phyloP scores from a whole-genome alignment of 1,284 basidiomycete genomes.

The Microbotryum lychnidis-dioicae region DNA sequence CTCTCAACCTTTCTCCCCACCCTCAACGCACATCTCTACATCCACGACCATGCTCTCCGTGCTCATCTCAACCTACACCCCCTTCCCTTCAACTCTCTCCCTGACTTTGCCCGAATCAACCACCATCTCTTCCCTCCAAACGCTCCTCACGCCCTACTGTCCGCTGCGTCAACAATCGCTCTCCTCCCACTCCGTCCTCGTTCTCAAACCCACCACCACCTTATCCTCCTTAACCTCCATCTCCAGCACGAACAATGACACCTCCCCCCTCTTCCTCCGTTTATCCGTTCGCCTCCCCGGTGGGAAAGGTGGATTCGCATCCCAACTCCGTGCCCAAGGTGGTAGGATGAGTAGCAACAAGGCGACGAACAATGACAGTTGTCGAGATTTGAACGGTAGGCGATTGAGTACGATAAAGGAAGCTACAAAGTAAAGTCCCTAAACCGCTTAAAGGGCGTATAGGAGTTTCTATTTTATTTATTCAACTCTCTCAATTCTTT shows the following conservation, averaged over 20 bases:
- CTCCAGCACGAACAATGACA: constrained; percentile 43
- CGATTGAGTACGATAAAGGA: constrained; percentile 90
- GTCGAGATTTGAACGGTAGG: constrained; percentile 83
- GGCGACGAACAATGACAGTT: constrained; percentile 90
- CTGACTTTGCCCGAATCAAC: constrained; percentile 53
- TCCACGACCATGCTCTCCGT: constrained; percentile 55
- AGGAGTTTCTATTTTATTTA: too few species aligned
- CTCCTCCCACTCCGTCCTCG: constrained; percentile 22
- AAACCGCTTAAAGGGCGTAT: too few species aligned
- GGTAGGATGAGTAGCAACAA: constrained; percentile 90
- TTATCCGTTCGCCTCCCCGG: constrained; percentile 53
- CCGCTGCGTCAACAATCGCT: constrained; percentile 49
- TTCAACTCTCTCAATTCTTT: not conserved
- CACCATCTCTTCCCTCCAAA: constrained; percentile 10
- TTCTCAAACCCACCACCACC: constrained; percentile 39
- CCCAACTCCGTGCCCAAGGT: constrained; percentile 89
- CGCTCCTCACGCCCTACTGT: constrained; percentile 44
- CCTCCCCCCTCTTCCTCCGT: constrained; percentile 36
- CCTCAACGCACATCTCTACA: constrained; percentile 52
- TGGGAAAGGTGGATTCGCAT: constrained; percentile 96
- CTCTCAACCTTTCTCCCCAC: constrained; percentile 62
- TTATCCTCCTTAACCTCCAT: constrained; percentile 20
- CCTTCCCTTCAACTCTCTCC: constrained; percentile 51
- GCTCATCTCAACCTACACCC: constrained; percentile 48
- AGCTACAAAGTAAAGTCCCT: constrained; percentile 66